A percentile compares a stretch with the other conserved stretches of the same genome.
These are phyloP conservation scores for Schizochytrium sp. DNA, from an alignment of 108 stramenopile species.

Conservation along the genomic window DNA sequence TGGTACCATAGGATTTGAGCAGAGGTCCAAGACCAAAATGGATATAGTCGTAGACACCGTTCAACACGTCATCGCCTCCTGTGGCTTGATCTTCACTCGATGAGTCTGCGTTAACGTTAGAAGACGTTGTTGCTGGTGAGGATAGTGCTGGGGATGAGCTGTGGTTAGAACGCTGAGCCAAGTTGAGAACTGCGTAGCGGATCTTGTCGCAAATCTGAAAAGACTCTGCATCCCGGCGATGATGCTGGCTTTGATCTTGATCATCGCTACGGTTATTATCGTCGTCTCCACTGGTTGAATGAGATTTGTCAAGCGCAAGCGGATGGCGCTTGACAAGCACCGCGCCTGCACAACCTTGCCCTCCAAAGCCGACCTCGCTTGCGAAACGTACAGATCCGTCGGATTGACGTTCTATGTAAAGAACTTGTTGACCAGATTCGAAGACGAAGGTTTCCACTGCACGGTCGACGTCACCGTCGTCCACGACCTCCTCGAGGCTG, in stretches of 20 bases:
- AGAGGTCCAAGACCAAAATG: conserved; percentile 41
- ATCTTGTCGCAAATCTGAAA: conserved; percentile 39
- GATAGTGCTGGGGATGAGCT: not conserved
- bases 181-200: conserved; percentile 45
- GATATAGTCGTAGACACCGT: conserved; percentile 10
- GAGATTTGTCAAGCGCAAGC: not conserved
- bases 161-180: not conserved
- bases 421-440: conserved; percentile 4
- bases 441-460: conserved; percentile 18
- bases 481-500: not conserved
- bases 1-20: conserved; percentile 7
- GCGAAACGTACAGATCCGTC: conserved; percentile 14
- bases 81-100: not conserved
- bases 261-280: not conserved
- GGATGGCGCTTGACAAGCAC: conserved; percentile 35
- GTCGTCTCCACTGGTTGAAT: not conserved
- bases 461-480: conserved; percentile 8
- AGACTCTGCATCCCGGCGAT: not conserved
- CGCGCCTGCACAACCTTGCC: conserved; percentile 30
- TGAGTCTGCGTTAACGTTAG: not conserved
- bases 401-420: conserved; percentile 22
- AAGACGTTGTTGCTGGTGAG: conserved; percentile 5
- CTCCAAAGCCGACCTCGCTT: conserved; percentile 41
- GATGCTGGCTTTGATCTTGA: not conserved
- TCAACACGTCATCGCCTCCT: not conserved